Conservation (phyloP, 2,329 filamentous ascomycete species). For the Amauroascus niger region DNA sequence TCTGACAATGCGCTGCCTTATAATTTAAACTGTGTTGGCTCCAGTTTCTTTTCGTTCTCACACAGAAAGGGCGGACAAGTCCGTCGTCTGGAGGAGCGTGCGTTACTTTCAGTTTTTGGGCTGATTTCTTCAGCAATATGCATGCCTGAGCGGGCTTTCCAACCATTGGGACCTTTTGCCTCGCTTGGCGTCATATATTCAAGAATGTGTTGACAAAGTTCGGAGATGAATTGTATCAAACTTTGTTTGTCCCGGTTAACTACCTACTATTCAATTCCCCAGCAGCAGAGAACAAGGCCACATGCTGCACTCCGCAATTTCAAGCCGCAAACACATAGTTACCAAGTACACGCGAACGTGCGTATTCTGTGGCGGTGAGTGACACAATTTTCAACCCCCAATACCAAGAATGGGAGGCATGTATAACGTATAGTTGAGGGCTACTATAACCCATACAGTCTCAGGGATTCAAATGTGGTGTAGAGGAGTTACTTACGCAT, state of each 20-base stretch:
- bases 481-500: not conserved
- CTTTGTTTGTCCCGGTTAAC: not conserved
- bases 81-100: not conserved
- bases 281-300: not conserved
- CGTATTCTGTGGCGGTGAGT: constrained; percentile 11
- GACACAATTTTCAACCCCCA: constrained; percentile 4
- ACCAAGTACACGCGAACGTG: constrained; percentile 6
- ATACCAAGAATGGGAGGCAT: not conserved
- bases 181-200: not conserved
- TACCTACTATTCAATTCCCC: not conserved
- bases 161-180: not conserved
- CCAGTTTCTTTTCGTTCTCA: not conserved
- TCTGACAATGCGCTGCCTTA: no score
- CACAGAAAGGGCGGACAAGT: not conserved
- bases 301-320: constrained; percentile 13
- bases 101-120: not conserved
- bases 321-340: constrained; percentile 3
- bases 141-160: not conserved
- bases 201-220: not conserved
- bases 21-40: not conserved
- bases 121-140: constrained; percentile 2
- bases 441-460: not conserved
- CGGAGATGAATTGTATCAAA: not conserved
- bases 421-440: constrained; percentile 9
- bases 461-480: not conserved